Evolutionary conservation across 257 asterid genomes (phyloP).

Genomic region (Scutellaria baicalensis): DNA sequence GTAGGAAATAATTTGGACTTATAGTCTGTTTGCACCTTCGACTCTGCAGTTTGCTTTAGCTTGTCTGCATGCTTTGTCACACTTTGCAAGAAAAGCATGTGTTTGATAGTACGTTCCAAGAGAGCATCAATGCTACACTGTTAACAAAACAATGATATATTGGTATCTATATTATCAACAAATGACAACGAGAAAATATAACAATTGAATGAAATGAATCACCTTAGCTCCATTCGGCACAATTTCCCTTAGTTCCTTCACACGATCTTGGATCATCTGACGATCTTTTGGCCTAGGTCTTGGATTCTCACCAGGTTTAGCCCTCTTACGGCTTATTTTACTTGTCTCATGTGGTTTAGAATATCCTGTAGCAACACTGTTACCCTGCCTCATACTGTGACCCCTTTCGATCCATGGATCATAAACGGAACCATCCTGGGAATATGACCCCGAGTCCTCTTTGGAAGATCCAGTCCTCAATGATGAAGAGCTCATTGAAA

Average conservation of each 20-base stretch:
- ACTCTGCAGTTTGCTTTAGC: constrained; percentile 73
- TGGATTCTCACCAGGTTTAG: constrained; percentile 86
- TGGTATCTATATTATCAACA: no score
- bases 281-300: constrained; percentile 96
- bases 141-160: constrained; percentile 3
- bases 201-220: background rate
- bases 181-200: no score
- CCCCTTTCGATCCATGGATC: constrained; percentile 67
- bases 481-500: constrained; percentile 39
- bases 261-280: constrained; percentile 96
- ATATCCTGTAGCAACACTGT: constrained; percentile 52
- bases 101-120: constrained; percentile 88
- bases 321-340: constrained; percentile 70
- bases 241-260: constrained; percentile 89
- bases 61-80: constrained; percentile 87
- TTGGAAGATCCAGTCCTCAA: constrained; percentile 29
- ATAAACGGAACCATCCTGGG: constrained; percentile 56
- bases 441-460: constrained; percentile 40
- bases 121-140: constrained; percentile 99
- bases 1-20: background rate
- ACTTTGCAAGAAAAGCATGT: constrained; percentile 92
- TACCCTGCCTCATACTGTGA: constrained; percentile 43
- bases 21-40: constrained; percentile 45
- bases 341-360: constrained; percentile 58
- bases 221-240: constrained; percentile 97